phyloP scores from a whole-genome alignment of 192 early-diverging fungal genomes.

The Entrophospora sp. region DNA sequence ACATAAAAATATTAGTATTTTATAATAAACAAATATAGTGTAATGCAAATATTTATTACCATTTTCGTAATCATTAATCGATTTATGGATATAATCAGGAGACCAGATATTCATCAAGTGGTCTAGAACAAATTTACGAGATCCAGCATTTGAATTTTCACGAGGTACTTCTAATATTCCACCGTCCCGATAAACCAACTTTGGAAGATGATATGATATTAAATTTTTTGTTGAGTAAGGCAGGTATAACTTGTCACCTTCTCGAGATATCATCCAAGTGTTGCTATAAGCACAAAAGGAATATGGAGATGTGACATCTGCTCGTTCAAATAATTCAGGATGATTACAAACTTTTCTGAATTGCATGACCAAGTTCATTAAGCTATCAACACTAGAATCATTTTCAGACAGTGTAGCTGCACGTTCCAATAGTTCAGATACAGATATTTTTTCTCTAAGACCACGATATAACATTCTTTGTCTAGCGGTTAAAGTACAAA shows the following conservation, averaged over 20 bases:
- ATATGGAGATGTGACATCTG: slow-evolving; percentile 68
- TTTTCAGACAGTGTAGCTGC: slow-evolving; percentile 53
- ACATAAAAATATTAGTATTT: not conserved
- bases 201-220: slow-evolving; percentile 58
- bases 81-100: slow-evolving; percentile 43
- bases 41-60: slow-evolving; percentile 20
- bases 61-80: slow-evolving; percentile 26
- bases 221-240: slow-evolving; percentile 55
- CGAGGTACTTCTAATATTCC: slow-evolving; percentile 35
- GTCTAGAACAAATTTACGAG: slow-evolving; percentile 33
- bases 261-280: slow-evolving; percentile 53
- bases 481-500: slow-evolving; percentile 66
- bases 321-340: slow-evolving; percentile 81
- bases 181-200: slow-evolving; percentile 57
- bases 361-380: slow-evolving; percentile 94
- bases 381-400: slow-evolving; percentile 67
- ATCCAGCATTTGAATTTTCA: slow-evolving; percentile 34
- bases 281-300: slow-evolving; percentile 48
- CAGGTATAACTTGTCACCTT: slow-evolving; percentile 46
- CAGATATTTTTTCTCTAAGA: slow-evolving; percentile 69
- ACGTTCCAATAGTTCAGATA: slow-evolving; percentile 64
- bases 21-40: not conserved
- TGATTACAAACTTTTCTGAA: slow-evolving; percentile 88
- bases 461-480: slow-evolving; percentile 67
- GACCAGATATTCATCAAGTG: slow-evolving; percentile 50